Base-by-base conservation (phyloP, 2,329 filamentous ascomycete genomes). In the Pyrenochaeta sp. region DNA sequence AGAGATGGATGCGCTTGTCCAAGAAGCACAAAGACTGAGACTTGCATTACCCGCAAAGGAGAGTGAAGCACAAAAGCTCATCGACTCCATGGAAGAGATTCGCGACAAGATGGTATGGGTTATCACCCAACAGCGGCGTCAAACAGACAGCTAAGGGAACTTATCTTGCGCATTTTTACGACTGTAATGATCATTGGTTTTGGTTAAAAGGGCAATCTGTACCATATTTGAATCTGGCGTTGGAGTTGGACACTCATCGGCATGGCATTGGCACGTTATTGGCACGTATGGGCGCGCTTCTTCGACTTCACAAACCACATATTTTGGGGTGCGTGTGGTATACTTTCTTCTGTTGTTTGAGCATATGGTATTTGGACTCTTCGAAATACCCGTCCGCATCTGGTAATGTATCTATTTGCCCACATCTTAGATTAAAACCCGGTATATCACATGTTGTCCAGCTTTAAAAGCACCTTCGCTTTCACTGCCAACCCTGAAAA, bases 91-190 rank as follows among this genome's bases (percentile, higher is more conserved):
- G 37, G 80, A 81, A 60, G 79, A 84, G 63, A 83, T 85, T n/a
- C 77, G 90, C 45, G 81, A 86, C 58, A 86, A 91, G 78, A 81
- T 93, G 74, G 85, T 81, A 67, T 92, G 90, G 90, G 88, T 90
- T 12, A 81, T 92, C 60, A 64, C 68, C 6, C 70, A 73, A 45
- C 62, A 71, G 17, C 58, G 65, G 44, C 67, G 61, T 14, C 66
- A 71, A 37, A 48, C 37, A 35, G 49, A 41, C 30, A 45, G 18
- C 29, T 58, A 40, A 56, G 17, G 32, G 7, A 11, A n/a, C 37
- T 15, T 35, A 45, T 33, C 23, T 20, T 9, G 30, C 23, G 20
- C 17, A 29, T 32, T 42, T n/a, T 18, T 21, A 44, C 45, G 65
- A 68, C 60, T 45, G 33, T 68, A 51, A 68, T 45, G 65, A 68